Conservation (phyloP, 441 rosid genomes). For the Syzygium syzygioides region DNA sequence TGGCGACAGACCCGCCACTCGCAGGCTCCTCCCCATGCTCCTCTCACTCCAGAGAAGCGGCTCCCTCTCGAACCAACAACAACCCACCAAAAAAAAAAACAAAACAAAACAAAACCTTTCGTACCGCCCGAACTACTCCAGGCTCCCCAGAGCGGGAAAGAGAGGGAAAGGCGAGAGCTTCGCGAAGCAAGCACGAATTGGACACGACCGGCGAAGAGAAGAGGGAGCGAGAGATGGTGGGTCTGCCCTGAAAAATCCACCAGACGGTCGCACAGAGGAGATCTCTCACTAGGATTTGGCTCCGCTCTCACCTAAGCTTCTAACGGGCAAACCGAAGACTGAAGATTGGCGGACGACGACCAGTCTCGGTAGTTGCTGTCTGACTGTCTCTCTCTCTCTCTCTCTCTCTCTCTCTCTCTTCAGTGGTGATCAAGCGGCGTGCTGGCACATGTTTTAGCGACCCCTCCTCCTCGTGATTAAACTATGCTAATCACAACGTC, state of each 20-base stretch:
- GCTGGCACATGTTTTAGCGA: neutral
- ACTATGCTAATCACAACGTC: neutral
- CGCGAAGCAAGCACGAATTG: neutral
- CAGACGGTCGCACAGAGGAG: slow-evolving; percentile 19
- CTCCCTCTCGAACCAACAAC: neutral
- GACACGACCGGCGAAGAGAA: neutral
- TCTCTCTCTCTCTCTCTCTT: neutral
- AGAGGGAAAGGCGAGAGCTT: neutral
- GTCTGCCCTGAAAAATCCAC: slow-evolving; percentile 2
- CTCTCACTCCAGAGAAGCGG: slow-evolving; percentile 17
- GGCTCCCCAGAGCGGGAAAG: neutral
- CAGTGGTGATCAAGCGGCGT: neutral
- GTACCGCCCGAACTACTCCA: neutral
- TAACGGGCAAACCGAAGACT: neutral
- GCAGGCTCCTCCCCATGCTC: slow-evolving; percentile 12
- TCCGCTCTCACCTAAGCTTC: slow-evolving; percentile 29
- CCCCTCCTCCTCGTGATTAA: neutral
- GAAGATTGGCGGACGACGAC: neutral
- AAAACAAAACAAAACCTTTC: neutral
- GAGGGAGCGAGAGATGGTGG: neutral
- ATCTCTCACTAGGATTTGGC: neutral
- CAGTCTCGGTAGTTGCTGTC: slow-evolving; percentile 4
- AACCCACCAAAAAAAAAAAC: neutral
- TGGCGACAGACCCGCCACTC: slow-evolving; percentile 12
- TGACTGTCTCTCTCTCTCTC: neutral